A percentile compares a stretch with the other conserved stretches of the same genome.
Conservation (phyloP, 129 eudicot genomes). For the Rutidosis leptorrhynchoides region DNA sequence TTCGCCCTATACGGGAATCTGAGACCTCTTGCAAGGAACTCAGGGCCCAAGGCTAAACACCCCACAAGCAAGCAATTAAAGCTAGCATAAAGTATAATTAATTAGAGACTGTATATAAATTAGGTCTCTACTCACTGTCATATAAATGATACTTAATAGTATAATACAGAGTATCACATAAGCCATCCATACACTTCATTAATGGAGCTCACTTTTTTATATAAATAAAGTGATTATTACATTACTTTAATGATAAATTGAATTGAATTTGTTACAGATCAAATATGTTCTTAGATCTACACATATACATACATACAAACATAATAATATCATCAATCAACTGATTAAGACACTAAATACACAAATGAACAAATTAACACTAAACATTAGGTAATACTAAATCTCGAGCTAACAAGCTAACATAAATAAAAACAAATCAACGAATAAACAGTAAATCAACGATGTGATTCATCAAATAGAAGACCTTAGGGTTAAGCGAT, state of each 20-base stretch:
- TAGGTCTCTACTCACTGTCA: background rate
- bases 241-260: background rate
- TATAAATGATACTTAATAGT: background rate
- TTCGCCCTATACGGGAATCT: too few species aligned
- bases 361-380: background rate
- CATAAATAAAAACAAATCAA: constrained; percentile 11
- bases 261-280: constrained; percentile 4
- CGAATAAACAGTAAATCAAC: background rate
- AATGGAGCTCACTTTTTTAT: background rate
- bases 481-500: constrained; percentile 77
- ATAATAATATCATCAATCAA: background rate
- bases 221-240: background rate
- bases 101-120: background rate
- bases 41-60: too few species aligned
- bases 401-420: background rate
- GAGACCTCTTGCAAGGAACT: too few species aligned
- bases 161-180: too few species aligned
- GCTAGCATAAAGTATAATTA: background rate
- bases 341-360: background rate
- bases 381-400: background rate
- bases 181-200: background rate
- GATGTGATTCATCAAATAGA: background rate
- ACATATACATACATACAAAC: background rate
- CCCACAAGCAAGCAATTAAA: constrained; percentile 7
- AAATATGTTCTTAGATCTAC: background rate